Evolutionary conservation across 768 basidiomycete species (phyloP), one percentile per base, ranked within the genome.

Genomic region (Guyanaporus albipodus): DNA sequence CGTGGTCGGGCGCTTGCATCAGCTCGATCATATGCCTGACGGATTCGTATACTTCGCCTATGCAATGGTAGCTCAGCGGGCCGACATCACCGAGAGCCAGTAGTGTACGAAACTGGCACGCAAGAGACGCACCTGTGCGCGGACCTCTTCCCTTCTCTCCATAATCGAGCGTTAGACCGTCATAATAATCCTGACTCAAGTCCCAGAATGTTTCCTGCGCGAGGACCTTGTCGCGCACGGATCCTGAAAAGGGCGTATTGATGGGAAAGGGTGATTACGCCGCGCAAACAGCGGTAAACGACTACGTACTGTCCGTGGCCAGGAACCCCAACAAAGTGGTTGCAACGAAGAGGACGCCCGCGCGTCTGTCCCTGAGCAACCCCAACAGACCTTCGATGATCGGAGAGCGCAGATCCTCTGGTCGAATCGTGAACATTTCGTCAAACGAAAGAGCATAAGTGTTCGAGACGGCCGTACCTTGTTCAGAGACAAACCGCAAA

Each of bases 41-140:
- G 1, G 54, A 50, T 21, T 53, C 45, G 31, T 56, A 61, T 11
- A 63, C 61, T 39, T 62, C 61, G 1, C 37, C 61, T 62, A 45
- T n/a, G 17, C 15, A 19, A 47, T 6, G 8, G 26, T 4, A 12
- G 4, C 18, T 53, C 35, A 44, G 31, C 4, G 11, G 27, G 0
- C 0, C n/a, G 15, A 15, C 17, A 19, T 8, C n/a, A 4, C n/a
- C 22, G 15, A 12, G n/a, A 18, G 10, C 9, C 28, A n/a, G 15
- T 4, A 29, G n/a, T 5, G 14, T 18, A 7, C 34, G 27, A 37
- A 17, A 33, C 2, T 18, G 29, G 23, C 9, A 10, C 2, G 11
- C 10, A 11, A 31, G 7, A 11, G 15, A 49, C 60, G 27, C 22
- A 63, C 62, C 44, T 15, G 35, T 42, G 3, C 42, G 41, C 0